These are phyloP conservation scores for Panaeolus papilionaceus DNA, from an alignment of 768 basidiomycete genomes.

Conservation along the genomic window DNA sequence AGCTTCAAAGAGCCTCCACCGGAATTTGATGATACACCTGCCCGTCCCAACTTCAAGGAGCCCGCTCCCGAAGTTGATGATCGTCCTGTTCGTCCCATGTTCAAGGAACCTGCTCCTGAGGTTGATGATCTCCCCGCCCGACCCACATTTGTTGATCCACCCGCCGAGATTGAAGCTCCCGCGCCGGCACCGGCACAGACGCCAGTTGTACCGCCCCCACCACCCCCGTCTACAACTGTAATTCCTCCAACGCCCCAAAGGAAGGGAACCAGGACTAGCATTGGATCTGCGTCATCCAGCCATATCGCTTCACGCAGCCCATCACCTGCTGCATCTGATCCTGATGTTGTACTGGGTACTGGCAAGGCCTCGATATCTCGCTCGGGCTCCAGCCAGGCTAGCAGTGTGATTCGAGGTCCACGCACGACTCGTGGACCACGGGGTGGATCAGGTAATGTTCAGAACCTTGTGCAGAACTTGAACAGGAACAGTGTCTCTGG, in stretches of 20 bases:
- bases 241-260: conserved; percentile 61
- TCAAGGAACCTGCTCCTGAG: conserved; percentile 72
- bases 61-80: conserved; percentile 60
- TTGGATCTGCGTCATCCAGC: conserved; percentile 41
- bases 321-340: conserved; percentile 36
- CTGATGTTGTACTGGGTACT: conserved; percentile 41
- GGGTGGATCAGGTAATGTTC: conserved; percentile 53
- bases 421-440: conserved; percentile 53
- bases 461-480: conserved; percentile 61
- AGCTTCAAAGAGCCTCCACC: conserved; percentile 69
- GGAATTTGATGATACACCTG: conserved; percentile 55
- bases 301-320: conserved; percentile 48
- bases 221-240: conserved; percentile 48
- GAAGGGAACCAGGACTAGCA: conserved; percentile 38
- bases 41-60: conserved; percentile 57
- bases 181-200: conserved; percentile 48
- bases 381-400: conserved; percentile 47
- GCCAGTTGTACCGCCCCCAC: conserved; percentile 36
- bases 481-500: conserved; percentile 55
- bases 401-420: conserved; percentile 33
- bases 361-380: conserved; percentile 53
- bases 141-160: conserved; percentile 62
- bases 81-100: conserved; percentile 49
- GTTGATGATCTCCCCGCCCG: conserved; percentile 51
- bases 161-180: conserved; percentile 56